These are phyloP conservation scores for Hanseniaspora mollemarum DNA, from an alignment of 805 yeast genomes.

Conservation along the genomic window DNA sequence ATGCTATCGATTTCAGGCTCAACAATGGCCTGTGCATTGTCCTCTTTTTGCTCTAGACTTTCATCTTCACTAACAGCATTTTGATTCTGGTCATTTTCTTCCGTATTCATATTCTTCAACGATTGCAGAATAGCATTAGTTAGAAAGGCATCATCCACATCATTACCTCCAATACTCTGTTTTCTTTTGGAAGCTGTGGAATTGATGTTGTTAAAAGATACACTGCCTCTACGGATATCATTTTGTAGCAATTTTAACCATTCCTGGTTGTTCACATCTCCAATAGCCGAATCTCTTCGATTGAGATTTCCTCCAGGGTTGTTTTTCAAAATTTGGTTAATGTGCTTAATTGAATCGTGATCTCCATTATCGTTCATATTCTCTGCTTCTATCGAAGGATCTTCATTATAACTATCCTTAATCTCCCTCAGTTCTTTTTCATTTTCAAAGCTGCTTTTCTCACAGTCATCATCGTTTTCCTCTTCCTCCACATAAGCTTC, in stretches of 20 bases:
- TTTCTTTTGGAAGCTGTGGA: not conserved
- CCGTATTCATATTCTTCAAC: constrained; percentile 1
- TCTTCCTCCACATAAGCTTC: constrained; percentile 1
- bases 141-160: constrained; percentile 8
- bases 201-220: not conserved
- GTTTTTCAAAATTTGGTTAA: not conserved
- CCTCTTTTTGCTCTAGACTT: not conserved
- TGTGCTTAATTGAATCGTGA: not conserved
- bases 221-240: not conserved
- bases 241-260: not conserved
- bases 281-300: constrained; percentile 4
- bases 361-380: too few relatives aligned
- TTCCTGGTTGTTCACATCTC: constrained; percentile 1
- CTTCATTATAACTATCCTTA: not conserved
- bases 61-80: too few relatives aligned
- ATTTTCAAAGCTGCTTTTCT: not conserved
- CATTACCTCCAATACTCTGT: not conserved
- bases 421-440: too few relatives aligned
- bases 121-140: constrained; percentile 13
- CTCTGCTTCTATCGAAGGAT: not conserved
- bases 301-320: not conserved
- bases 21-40: not conserved
- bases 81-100: constrained; percentile 2
- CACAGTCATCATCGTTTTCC: not conserved
- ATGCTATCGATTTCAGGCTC: constrained; percentile 10